Evolutionary conservation across 345 rosid genomes (phyloP), one percentile per base, ranked within the genome.

Genomic region (Pseudoturritis turrita): DNA sequence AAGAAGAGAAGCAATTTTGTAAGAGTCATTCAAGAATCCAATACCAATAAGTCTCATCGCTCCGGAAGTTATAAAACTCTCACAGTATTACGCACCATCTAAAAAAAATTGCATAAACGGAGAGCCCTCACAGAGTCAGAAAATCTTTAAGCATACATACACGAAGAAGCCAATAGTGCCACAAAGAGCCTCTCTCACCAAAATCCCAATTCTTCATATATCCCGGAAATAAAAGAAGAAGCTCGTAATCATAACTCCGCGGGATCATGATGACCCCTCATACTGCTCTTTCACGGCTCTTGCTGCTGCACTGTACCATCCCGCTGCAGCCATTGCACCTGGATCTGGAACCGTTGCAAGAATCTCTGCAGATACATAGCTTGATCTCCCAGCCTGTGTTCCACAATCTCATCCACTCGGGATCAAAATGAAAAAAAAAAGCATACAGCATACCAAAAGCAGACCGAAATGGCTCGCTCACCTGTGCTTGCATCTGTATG

Each of bases 221-320:
- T 63, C 57, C 57, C 17, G 39, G 36, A 35, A 35, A 7, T 8
- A 45, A 62, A 41, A 31, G n/a, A 62, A 31, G 70, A 40, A 17
- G 45, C 10, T 35, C n/a, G n/a, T n/a, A n/a, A n/a, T n/a, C n/a
- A n/a, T n/a, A n/a, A 28, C 54, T 46, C 40, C 19, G 10, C 10
- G 23, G 47, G 70, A 39, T 61, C 59, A 57, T 63, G 69, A 62
- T 18, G 72, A 70, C 41, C 80, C 52, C 46, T 62, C 41, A 60
- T 17, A 67, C 61, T 73, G 81, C 41, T 82, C 84, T 77, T 81
- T 82, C 49, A 94, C 83, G 23, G 96, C 98, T 69, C 92, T 71
- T 60, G 96, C 97, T 41, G 95, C 97, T 1, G 98, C 98, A 71
- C 86, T 81, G 77, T 86, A 94, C 98, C 98, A 94, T 22, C 86